Evolutionary conservation across 2,329 filamentous ascomycete genomes (phyloP).

Genomic region (Trichoderma semiorbis): DNA sequence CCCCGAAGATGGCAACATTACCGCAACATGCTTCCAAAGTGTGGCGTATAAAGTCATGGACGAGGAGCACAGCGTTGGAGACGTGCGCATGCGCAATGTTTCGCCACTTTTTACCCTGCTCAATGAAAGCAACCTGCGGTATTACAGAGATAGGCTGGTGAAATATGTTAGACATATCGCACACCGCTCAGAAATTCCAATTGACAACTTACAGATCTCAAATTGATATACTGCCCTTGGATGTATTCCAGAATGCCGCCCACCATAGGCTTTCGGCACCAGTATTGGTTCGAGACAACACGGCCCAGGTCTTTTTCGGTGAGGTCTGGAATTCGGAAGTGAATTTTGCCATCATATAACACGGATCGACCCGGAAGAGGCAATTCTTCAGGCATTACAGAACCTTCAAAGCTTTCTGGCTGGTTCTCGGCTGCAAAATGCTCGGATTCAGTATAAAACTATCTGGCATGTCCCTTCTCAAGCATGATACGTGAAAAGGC

Average conservation of each 20-base stretch:
- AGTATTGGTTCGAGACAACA: slow-evolving; percentile 21
- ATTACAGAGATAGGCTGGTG: slow-evolving; percentile 20
- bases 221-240: slow-evolving; percentile 37
- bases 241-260: slow-evolving; percentile 36
- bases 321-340: background rate
- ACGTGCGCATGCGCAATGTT: slow-evolving; percentile 46
- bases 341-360: background rate
- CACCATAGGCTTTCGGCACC: slow-evolving; percentile 13
- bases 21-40: slow-evolving; percentile 43
- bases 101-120: slow-evolving; percentile 53
- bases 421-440: background rate
- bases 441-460: background rate
- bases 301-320: background rate
- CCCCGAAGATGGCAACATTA: slow-evolving; percentile 40
- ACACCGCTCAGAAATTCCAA: background rate
- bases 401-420: background rate
- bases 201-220: slow-evolving; percentile 35
- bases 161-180: background rate
- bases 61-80: slow-evolving; percentile 46
- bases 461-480: slow-evolving; percentile 22
- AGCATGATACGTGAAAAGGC: slow-evolving; percentile 31
- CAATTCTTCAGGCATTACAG: background rate
- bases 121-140: too few species aligned
- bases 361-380: background rate
- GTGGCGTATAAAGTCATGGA: slow-evolving; percentile 50